Evolutionary conservation across 768 basidiomycete species (phyloP).

Genomic region (Termitomyces bulborhizus): DNA sequence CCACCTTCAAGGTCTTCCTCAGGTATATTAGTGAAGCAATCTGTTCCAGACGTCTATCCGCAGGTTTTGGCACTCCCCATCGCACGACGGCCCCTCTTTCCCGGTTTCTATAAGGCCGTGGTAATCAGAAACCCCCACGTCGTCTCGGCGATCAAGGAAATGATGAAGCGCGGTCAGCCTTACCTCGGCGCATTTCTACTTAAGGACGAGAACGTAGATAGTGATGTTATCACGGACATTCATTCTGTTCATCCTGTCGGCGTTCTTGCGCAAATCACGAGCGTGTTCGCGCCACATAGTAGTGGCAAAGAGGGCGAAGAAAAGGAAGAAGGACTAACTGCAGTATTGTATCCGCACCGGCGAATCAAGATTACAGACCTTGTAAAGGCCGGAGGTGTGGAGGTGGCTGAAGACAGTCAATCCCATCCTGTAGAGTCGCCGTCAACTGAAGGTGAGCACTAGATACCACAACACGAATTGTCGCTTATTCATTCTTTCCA

Average conservation of each 20-base stretch:
- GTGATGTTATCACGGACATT: slow-evolving; percentile 85
- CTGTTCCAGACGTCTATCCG: slow-evolving; percentile 87
- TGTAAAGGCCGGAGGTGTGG: slow-evolving; percentile 54
- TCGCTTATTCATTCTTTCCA: slow-evolving; percentile 12
- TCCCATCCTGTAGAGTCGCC: slow-evolving; percentile 45
- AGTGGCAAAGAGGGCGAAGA: slow-evolving; percentile 44
- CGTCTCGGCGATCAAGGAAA: slow-evolving; percentile 90
- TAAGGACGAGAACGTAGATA: slow-evolving; percentile 90
- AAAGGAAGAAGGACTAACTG: slow-evolving; percentile 87
- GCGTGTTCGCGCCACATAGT: slow-evolving; percentile 66
- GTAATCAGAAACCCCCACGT: slow-evolving; percentile 88
- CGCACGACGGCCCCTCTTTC: slow-evolving; percentile 91
- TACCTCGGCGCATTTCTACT: slow-evolving; percentile 96
- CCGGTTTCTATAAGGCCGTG: slow-evolving; percentile 97
- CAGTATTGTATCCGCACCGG: slow-evolving; percentile 90
- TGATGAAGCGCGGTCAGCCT: slow-evolving; percentile 94
- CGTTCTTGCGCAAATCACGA: slow-evolving; percentile 96
- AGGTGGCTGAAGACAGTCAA: slow-evolving; percentile 34
- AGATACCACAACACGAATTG: neutral
- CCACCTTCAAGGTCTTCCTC: slow-evolving; percentile 22
- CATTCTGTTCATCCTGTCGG: slow-evolving; percentile 89
- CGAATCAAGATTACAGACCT: slow-evolving; percentile 86
- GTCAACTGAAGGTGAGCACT: slow-evolving; percentile 18
- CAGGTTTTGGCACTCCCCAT: slow-evolving; percentile 95
- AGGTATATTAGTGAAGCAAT: slow-evolving; percentile 71